Evolutionary conservation across 2,329 filamentous ascomycete species (phyloP).

Genomic region (Fusarium duplospermum): DNA sequence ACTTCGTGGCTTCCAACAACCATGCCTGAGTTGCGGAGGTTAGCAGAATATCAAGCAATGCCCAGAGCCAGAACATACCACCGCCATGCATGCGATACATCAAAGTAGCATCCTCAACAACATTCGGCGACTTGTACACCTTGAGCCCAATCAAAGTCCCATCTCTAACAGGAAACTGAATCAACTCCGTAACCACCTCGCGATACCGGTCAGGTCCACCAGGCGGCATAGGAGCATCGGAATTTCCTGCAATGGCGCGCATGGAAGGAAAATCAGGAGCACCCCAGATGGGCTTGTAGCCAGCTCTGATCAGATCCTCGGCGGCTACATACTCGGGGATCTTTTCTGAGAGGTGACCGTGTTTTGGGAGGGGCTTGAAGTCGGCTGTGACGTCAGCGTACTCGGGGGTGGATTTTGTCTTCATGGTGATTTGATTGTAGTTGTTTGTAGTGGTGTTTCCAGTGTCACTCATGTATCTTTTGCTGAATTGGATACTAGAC

Average conservation of each 20-base stretch:
- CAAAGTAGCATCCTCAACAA: constrained; percentile 19
- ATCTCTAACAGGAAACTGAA: constrained; percentile 31
- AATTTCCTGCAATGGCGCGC: constrained; percentile 5
- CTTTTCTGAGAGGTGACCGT: constrained; percentile 35
- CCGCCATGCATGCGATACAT: constrained; percentile 44
- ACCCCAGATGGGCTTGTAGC: background rate
- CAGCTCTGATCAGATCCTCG: constrained; percentile 1
- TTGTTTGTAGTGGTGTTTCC: background rate
- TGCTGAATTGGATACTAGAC: background rate
- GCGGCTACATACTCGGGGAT: constrained; percentile 7
- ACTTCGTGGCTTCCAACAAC: constrained; percentile 38
- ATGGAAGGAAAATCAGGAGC: constrained; percentile 9
- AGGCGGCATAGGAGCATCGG: constrained; percentile 33
- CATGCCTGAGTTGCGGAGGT: constrained; percentile 21
- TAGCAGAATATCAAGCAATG: background rate
- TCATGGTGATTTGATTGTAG: constrained; percentile 10
- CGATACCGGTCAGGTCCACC: constrained; percentile 31
- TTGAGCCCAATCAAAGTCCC: constrained; percentile 33
- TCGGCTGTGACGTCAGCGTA: constrained; percentile 16
- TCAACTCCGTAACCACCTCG: constrained; percentile 22
- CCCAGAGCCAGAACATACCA: constrained; percentile 8
- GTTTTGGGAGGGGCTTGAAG: constrained; percentile 29
- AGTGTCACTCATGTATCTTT: background rate
- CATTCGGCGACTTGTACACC: constrained; percentile 29
- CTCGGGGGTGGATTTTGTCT: constrained; percentile 15